These are phyloP conservation scores for Ophiocordyceps sinensis DNA, from an alignment of 2,329 filamentous ascomycete genomes.

Conservation along the genomic window DNA sequence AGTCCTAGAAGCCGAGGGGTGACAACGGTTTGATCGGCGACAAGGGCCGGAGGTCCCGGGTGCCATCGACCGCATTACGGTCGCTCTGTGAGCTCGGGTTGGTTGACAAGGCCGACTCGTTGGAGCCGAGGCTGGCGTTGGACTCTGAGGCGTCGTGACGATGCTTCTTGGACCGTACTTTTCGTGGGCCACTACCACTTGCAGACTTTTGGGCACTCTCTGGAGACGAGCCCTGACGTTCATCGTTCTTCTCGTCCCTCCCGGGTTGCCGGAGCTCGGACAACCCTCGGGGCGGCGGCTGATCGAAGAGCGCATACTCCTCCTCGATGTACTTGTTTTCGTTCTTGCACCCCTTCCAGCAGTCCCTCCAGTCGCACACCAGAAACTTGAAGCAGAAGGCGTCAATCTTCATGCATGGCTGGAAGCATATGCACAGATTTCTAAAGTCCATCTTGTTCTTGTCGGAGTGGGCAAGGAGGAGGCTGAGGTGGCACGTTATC, in stretches of 20 bases:
- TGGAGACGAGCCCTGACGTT: constrained; percentile 37
- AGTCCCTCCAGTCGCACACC: constrained; percentile 89
- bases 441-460: constrained; percentile 98
- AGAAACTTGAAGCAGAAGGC: constrained; percentile 90
- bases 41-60: constrained; percentile 35
- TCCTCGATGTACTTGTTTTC: constrained; percentile 67
- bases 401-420: constrained; percentile 93
- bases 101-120: constrained; percentile 27
- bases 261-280: constrained; percentile 17
- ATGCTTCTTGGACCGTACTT: constrained; percentile 26
- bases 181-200: constrained; percentile 10
- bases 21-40: constrained; percentile 55
- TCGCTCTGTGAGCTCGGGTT: constrained; percentile 31
- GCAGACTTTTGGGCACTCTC: constrained; percentile 44
- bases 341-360: constrained; percentile 92
- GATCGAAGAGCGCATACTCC: constrained; percentile 47
- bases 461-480: constrained; percentile 79
- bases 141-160: constrained; percentile 23
- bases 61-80: constrained; percentile 11
- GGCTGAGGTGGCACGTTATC: constrained; percentile 88
- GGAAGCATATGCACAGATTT: constrained; percentile 92
- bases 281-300: constrained; percentile 38
- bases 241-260: constrained; percentile 6
- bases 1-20: constrained; percentile 38
- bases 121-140: constrained; percentile 28